Base-by-base conservation (phyloP, 2,329 filamentous ascomycete genomes). In the Knufia fluminis region DNA sequence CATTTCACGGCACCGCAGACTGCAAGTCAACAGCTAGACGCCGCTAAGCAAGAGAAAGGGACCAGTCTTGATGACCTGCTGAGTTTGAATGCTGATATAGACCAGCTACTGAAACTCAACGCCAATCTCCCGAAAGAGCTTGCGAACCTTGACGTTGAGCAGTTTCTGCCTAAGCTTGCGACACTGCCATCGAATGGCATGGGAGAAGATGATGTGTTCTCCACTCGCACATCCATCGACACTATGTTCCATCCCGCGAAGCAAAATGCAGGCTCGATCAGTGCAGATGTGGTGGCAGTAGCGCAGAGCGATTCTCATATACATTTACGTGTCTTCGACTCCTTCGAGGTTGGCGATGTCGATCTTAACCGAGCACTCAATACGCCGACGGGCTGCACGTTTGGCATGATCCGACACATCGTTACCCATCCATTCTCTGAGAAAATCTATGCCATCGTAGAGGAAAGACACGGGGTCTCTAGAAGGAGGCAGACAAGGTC, bases 251-350 rank as follows among this genome's bases (percentile, higher is more conserved):
- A 79, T 48, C 70, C 76, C 0, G 72, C 76, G 26, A 50, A 41
- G 22, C 31, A 36, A 19, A 36, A 36, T 22, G 19, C 17, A 26
- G 26, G 75, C 79, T 51, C 74, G 3, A 81, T 88, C 55, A 76
- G 80, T n/a, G 82, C 92, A 38, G 85, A 91, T 63, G 78, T 91
- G 56, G 81, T 94, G 69, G 71, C 91, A 3, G 77, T 86, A 2
- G 86, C 85, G 3, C 85, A 82, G 3, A 76, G 78, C 49, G 77
- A 86, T 54, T 85, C 85, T 7, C 75, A 72, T 16, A 72, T 94
- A 10, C 83, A 91, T 61, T 71, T 94, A 16, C 86, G 82, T 57
- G 87, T 94, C 42, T 91, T 91, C 63, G 85, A 94, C 64, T 90
- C 85, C 4, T 87, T 94, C 59, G 76, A 85, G 52, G 83, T 94